Evolutionary conservation across 2,329 filamentous ascomycete species (phyloP).

Genomic region (Botrytis medusae): DNA sequence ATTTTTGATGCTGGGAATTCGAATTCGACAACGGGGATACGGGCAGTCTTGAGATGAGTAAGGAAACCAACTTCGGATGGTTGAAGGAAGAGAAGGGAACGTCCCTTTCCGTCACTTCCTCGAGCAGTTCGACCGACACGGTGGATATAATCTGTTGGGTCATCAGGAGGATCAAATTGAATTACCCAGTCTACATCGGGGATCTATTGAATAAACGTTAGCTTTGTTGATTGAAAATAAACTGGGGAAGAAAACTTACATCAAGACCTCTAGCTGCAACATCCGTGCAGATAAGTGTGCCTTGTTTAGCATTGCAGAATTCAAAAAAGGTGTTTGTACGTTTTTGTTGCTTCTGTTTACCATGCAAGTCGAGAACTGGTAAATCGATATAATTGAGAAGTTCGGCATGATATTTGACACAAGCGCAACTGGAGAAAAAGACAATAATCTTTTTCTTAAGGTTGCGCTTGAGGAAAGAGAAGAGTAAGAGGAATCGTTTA

Average conservation of each 20-base stretch:
- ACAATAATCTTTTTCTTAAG: constrained; percentile 92
- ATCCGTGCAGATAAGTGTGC: constrained; percentile 92
- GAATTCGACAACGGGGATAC: constrained; percentile 93
- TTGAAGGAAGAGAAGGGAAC: constrained; percentile 89
- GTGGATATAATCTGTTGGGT: constrained; percentile 89
- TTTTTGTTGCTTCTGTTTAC: constrained; percentile 98
- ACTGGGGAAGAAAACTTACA: constrained; percentile 47
- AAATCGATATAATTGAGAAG: constrained; percentile 97
- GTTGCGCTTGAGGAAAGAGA: constrained; percentile 90
- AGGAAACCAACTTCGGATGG: constrained; percentile 92
- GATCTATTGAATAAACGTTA: constrained; percentile 52
- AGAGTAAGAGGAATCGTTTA: constrained; percentile 89
- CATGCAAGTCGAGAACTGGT: constrained; percentile 81
- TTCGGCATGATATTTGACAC: constrained; percentile 93
- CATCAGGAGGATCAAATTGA: constrained; percentile 92
- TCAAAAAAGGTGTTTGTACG: constrained; percentile 99
- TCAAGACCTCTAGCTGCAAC: constrained; percentile 93
- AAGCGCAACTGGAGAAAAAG: constrained; percentile 90
- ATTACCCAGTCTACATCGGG: constrained; percentile 95
- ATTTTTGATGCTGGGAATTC: constrained; percentile 94
- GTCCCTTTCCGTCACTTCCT: constrained; percentile 78
- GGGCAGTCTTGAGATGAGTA: constrained; percentile 83
- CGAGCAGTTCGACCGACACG: constrained; percentile 92
- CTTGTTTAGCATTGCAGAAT: constrained; percentile 81
- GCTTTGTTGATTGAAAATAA: constrained; percentile 1